Evolutionary conservation across 331 rosid species (phyloP), one percentile per base, ranked within the genome.

Genomic region (Rhamnella rubrinervis): DNA sequence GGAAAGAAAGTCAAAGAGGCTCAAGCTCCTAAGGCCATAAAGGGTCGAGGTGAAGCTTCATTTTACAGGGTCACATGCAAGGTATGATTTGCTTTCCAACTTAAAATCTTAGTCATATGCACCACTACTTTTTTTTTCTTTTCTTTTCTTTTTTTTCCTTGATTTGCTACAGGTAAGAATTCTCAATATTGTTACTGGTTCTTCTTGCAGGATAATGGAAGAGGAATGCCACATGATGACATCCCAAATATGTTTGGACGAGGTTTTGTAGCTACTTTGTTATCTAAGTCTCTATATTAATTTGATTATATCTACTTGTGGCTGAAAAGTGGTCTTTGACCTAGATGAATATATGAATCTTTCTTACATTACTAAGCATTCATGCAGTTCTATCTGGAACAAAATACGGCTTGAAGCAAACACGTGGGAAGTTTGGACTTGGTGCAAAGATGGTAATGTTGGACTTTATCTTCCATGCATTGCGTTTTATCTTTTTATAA

Each of bases 161-260:
- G 55, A 61, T 21, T 71, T 56, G 52, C 60, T 66, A 57, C 20
- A 6, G 21, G 11, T 47, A 46, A 37, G 39, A 65, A 17, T 37
- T 17, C 37, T 50, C 47, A 65, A 51, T 12, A 21, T 50, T 70
- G 12, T 7, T 17, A 35, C 21, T 74, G 70, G 53, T 71, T 28
- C 59, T 60, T 55, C 75, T 72, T 81, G 64, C 84, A 93, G 98
- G 98, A 93, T 81, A 93, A 93, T 78, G 98, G 98, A 66, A 87
- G 77, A 80, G 98, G 98, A 84, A 93, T 93, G 98, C 88, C 96
- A 20, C 96, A 93, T 65, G 97, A 88, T 80, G 97, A 93, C 85
- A 93, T 93, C 78, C 98, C 98, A 79, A 81, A 93, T 80, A 93
- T 93, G 98, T 93, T 93, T 93, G 98, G 98, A 67, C 88, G 96